Percentiles rank a stretch among this genome's conserved stretches.
These are phyloP conservation scores for Lipomyces spencermartinsiae DNA, from an alignment of 805 yeast genomes.

Conservation along the genomic window DNA sequence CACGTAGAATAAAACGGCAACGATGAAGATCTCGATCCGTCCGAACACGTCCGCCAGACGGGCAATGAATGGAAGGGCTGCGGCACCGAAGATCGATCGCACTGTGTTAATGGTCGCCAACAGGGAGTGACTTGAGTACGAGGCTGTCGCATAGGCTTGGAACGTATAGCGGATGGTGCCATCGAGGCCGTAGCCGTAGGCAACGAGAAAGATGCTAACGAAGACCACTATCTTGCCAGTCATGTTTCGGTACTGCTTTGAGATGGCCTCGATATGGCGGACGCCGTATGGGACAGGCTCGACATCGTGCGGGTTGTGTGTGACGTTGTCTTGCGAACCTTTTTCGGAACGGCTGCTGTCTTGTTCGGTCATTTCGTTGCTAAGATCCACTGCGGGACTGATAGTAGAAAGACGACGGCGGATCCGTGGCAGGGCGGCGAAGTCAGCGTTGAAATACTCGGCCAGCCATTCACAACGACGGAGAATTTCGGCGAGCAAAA, in stretches of 20 bases:
- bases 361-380: too few relatives aligned
- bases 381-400: too few relatives aligned
- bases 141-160: slow-evolving; percentile 62
- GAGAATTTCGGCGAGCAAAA: too few relatives aligned
- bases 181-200: slow-evolving; percentile 68
- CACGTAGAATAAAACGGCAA: slow-evolving; percentile 60
- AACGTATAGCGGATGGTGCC: slow-evolving; percentile 60
- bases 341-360: too few relatives aligned
- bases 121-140: slow-evolving; percentile 61
- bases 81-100: slow-evolving; percentile 67
- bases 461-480: too few relatives aligned
- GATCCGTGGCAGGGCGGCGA: too few relatives aligned
- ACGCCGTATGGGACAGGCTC: slow-evolving; percentile 53
- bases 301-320: too few relatives aligned
- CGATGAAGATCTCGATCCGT: slow-evolving; percentile 58
- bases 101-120: slow-evolving; percentile 65
- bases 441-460: too few relatives aligned
- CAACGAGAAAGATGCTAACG: slow-evolving; percentile 58
- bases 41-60: slow-evolving; percentile 72
- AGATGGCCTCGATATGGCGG: slow-evolving; percentile 60
- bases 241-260: slow-evolving; percentile 53
- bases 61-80: slow-evolving; percentile 68
- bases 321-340: too few relatives aligned
- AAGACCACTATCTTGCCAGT: slow-evolving; percentile 53
- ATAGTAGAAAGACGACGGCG: too few relatives aligned